Evolutionary conservation across 140 eudicot genomes (phyloP).

Genomic region (Anethum foeniculum): DNA sequence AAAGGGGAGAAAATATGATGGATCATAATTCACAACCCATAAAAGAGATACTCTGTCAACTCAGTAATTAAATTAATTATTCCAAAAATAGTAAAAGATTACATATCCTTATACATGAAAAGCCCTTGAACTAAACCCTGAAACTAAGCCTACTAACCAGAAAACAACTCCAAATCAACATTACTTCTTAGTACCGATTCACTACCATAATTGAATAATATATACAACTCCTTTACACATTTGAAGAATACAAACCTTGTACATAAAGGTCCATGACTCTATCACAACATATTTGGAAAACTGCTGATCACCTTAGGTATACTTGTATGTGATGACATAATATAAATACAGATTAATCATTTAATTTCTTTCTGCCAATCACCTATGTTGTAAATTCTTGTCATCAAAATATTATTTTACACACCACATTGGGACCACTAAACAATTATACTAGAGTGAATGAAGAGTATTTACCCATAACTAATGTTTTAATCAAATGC

Average conservation of each 20-base stretch:
- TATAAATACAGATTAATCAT: not conserved
- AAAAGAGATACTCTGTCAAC: too few relatives aligned
- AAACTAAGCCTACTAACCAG: not conserved
- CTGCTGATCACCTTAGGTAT: not conserved
- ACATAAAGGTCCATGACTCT: not conserved
- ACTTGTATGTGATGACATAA: not conserved
- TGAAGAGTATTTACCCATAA: slow-evolving; percentile 66
- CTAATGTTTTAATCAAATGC: slow-evolving; percentile 88
- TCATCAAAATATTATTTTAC: not conserved
- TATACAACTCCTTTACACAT: not conserved
- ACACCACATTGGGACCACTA: not conserved
- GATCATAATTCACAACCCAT: too few relatives aligned
- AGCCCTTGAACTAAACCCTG: too few relatives aligned
- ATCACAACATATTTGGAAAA: not conserved
- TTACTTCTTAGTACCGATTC: not conserved
- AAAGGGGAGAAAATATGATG: too few relatives aligned
- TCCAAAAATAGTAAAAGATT: too few relatives aligned
- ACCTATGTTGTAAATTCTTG: not conserved
- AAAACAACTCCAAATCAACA: not conserved
- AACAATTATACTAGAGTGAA: slow-evolving; percentile 9
- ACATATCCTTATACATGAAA: too few relatives aligned
- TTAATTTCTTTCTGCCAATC: not conserved
- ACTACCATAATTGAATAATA: not conserved
- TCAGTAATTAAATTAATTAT: too few relatives aligned
- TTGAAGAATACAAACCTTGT: not conserved